Evolutionary conservation across 257 asterid species (phyloP).

Genomic region (Solanum ahanhuiri): DNA sequence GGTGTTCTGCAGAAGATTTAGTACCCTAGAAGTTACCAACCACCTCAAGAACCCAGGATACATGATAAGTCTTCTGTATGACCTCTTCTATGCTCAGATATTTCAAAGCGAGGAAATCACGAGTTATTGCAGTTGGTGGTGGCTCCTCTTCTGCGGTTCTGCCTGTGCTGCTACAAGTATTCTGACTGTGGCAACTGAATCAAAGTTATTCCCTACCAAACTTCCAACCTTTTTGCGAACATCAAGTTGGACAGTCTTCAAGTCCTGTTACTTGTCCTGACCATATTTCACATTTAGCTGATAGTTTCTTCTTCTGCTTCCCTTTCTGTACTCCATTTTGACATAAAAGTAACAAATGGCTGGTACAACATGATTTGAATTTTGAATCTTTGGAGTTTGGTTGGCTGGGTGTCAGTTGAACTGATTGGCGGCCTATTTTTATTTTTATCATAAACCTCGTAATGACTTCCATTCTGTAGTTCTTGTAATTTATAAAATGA

Average conservation of each 20-base stretch:
- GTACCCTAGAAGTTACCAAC: neutral
- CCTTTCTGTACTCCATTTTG: neutral
- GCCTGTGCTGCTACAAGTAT: neutral
- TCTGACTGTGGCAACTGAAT: neutral
- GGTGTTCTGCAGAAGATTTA: slow-evolving; percentile 19
- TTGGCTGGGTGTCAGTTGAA: neutral
- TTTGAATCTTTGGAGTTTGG: neutral
- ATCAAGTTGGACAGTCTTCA: neutral
- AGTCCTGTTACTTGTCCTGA: neutral
- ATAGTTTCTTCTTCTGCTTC: neutral
- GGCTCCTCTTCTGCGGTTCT: neutral
- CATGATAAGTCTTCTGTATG: neutral
- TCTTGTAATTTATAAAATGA: neutral
- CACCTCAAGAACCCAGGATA: neutral
- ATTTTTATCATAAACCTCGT: too few relatives aligned
- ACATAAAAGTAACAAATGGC: neutral
- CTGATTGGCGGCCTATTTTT: neutral
- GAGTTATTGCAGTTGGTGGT: neutral
- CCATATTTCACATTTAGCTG: neutral
- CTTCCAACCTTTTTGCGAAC: neutral
- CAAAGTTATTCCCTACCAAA: neutral
- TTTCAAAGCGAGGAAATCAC: neutral
- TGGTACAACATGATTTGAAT: neutral
- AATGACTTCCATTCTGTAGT: too few relatives aligned
- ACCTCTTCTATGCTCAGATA: neutral